These are phyloP conservation scores for Colletotrichum godetiae DNA, from an alignment of 2,329 filamentous ascomycete genomes.

Conservation along the genomic window DNA sequence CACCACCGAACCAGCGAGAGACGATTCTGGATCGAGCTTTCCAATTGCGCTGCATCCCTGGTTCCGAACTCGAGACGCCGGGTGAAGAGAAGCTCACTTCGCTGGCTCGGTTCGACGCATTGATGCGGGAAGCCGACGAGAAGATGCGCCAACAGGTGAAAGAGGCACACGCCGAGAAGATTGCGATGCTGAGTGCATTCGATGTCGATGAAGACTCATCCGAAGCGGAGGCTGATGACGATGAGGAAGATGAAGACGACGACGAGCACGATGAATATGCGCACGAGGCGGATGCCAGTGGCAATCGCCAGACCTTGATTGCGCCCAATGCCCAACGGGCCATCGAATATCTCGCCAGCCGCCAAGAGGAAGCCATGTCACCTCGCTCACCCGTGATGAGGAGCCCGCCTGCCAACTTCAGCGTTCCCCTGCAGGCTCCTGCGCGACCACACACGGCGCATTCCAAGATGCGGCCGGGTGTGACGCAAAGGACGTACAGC, in stretches of 20 bases:
- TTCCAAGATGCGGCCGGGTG: slow-evolving; percentile 57
- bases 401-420: slow-evolving; percentile 33
- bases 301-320: slow-evolving; percentile 49
- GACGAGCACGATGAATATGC: slow-evolving; percentile 54
- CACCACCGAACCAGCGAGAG: slow-evolving; percentile 67
- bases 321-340: slow-evolving; percentile 60
- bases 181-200: slow-evolving; percentile 60
- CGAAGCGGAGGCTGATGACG: slow-evolving; percentile 51
- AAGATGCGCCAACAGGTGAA: slow-evolving; percentile 56
- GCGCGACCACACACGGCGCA: slow-evolving; percentile 66
- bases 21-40: slow-evolving; percentile 77
- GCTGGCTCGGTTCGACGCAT: slow-evolving; percentile 72
- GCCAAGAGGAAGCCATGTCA: slow-evolving; percentile 47
- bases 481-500: slow-evolving; percentile 58
- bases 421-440: slow-evolving; percentile 37
- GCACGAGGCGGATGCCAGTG: slow-evolving; percentile 43
- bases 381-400: slow-evolving; percentile 49
- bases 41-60: slow-evolving; percentile 71
- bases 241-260: slow-evolving; percentile 55
- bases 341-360: slow-evolving; percentile 61
- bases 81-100: slow-evolving; percentile 74
- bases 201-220: slow-evolving; percentile 61
- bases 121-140: slow-evolving; percentile 72
- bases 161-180: slow-evolving; percentile 41
- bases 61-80: slow-evolving; percentile 63